phyloP scores from a whole-genome alignment of 2,329 filamentous ascomycete species.

The Penicillium frequentans region DNA sequence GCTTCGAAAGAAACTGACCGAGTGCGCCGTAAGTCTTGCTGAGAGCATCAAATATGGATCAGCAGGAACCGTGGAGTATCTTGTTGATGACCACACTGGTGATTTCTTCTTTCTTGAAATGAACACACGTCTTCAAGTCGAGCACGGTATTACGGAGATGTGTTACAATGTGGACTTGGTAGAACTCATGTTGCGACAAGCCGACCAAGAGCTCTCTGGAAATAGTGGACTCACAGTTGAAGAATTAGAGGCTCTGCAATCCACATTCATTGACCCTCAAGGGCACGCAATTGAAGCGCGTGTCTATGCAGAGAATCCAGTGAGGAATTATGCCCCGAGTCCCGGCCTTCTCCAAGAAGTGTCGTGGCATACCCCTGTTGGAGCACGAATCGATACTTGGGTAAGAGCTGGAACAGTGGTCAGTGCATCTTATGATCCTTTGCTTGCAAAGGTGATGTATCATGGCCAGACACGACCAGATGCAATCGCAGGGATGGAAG shows the following conservation, averaged over 20 bases:
- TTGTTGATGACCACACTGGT: slow-evolving; percentile 78
- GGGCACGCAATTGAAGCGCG: slow-evolving; percentile 56
- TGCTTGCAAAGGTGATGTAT: slow-evolving; percentile 61
- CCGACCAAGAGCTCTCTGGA: slow-evolving; percentile 39
- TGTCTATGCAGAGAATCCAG: slow-evolving; percentile 60
- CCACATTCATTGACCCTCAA: background rate
- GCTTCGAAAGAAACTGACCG: slow-evolving; percentile 63
- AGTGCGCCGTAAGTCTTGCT: slow-evolving; percentile 68
- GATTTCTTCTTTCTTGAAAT: slow-evolving; percentile 70
- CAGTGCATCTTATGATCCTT: slow-evolving; percentile 47
- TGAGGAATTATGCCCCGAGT: slow-evolving; percentile 58
- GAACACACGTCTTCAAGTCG: slow-evolving; percentile 60
- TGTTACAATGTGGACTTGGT: slow-evolving; percentile 58
- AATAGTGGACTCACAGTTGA: background rate
- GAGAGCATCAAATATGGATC: slow-evolving; percentile 68
- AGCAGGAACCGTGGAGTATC: slow-evolving; percentile 86
- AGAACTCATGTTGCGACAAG: slow-evolving; percentile 57
- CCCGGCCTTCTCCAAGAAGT: slow-evolving; percentile 61
- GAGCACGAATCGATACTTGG: slow-evolving; percentile 47
- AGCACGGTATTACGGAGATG: slow-evolving; percentile 59
- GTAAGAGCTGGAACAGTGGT: slow-evolving; percentile 59
- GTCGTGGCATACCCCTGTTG: slow-evolving; percentile 51
- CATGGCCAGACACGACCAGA: slow-evolving; percentile 31
- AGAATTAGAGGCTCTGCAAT: background rate
- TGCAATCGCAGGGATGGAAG: background rate